Evolutionary conservation across 768 basidiomycete genomes (phyloP).

Genomic region (Vararia minispora): DNA sequence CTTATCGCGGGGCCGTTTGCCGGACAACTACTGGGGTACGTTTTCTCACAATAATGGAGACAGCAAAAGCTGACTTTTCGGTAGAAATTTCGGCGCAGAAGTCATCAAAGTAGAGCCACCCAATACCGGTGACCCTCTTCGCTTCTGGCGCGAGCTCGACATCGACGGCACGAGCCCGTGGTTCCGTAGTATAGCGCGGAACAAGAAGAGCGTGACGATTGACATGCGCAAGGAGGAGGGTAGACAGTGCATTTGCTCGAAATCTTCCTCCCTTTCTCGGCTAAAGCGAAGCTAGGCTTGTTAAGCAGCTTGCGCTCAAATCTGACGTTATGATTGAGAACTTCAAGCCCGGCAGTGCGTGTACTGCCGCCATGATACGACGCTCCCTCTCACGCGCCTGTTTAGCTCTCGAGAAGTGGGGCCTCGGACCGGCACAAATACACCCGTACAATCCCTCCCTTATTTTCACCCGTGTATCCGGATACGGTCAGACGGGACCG

Average conservation of each 20-base stretch:
- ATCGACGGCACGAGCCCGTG: constrained; percentile 62
- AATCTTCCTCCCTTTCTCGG: background rate
- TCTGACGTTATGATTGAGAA: constrained; percentile 64
- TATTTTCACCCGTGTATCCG: constrained; percentile 82
- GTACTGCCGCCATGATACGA: background rate
- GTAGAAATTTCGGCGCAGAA: constrained; percentile 62
- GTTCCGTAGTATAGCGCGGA: constrained; percentile 61
- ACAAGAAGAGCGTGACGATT: constrained; percentile 67
- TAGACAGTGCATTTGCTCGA: constrained; percentile 25
- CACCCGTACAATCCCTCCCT: constrained; percentile 74
- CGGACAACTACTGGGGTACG: constrained; percentile 59
- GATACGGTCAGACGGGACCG: constrained; percentile 67
- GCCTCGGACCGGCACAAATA: constrained; percentile 43
- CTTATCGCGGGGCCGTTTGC: constrained; percentile 66
- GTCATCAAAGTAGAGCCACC: constrained; percentile 66
- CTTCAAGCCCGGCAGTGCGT: constrained; percentile 65
- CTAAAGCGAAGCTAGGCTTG: constrained; percentile 30
- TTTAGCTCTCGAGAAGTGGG: constrained; percentile 61
- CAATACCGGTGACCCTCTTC: constrained; percentile 49
- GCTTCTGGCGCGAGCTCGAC: constrained; percentile 63
- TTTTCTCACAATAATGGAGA: background rate
- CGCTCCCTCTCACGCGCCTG: background rate
- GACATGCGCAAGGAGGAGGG: constrained; percentile 50
- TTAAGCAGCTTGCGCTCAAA: constrained; percentile 46
- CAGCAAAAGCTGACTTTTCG: background rate